Percentiles rank a stretch among this genome's conserved stretches.
phyloP scores from a whole-genome alignment of 192 early-diverging fungal species.

The Chytriomyces sp. region DNA sequence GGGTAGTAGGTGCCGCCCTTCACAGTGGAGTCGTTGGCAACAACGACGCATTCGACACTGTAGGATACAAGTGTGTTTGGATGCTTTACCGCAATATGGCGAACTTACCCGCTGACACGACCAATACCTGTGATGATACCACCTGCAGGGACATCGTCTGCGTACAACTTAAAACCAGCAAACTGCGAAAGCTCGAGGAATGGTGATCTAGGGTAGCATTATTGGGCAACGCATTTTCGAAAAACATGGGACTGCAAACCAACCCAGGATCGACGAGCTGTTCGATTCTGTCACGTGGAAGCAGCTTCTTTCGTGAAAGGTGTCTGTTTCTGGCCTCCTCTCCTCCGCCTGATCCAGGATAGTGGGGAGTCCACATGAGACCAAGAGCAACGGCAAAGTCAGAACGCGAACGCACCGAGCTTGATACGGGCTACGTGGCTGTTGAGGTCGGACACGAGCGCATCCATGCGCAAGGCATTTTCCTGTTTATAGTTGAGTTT shows the following conservation, averaged over 20 bases:
- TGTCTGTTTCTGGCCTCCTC: conserved; percentile 82
- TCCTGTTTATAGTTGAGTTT: conserved; percentile 52
- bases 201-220: conserved; percentile 75
- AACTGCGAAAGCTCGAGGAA: conserved; percentile 95
- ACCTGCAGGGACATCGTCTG: conserved; percentile 81
- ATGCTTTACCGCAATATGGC: not conserved
- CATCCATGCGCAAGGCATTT: conserved; percentile 70
- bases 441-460: conserved; percentile 66
- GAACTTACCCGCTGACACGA: conserved; percentile 75
- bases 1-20: conserved; percentile 99
- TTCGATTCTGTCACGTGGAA: conserved; percentile 89
- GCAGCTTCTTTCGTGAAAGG: conserved; percentile 79
- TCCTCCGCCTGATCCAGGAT: conserved; percentile 72
- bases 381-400: not conserved
- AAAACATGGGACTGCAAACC: conserved; percentile 37
- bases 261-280: conserved; percentile 75
- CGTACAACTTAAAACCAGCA: conserved; percentile 83
- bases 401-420: conserved; percentile 69
- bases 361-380: conserved; percentile 1
- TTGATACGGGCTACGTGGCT: conserved; percentile 69
- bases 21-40: conserved; percentile 95
- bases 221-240: too few relatives aligned
- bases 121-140: conserved; percentile 97
- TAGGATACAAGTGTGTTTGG: not conserved
- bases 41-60: conserved; percentile 91